These are phyloP conservation scores for Candida awuae DNA, from an alignment of 805 yeast genomes.

Conservation along the genomic window DNA sequence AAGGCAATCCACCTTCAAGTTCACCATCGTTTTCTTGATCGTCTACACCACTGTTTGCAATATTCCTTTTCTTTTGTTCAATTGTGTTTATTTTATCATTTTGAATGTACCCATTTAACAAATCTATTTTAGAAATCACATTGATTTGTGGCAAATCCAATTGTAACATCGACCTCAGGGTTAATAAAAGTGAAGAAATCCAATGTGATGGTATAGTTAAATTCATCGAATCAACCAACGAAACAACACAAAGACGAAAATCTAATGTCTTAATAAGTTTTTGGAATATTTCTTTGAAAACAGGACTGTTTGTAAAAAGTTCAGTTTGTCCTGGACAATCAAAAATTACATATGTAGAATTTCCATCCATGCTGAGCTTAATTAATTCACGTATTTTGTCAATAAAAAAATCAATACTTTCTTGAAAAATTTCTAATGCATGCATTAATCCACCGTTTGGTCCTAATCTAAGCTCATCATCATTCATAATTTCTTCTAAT, in stretches of 20 bases:
- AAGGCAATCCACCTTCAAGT: conserved; percentile 59
- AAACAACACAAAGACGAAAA: conserved; percentile 75
- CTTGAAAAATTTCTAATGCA: conserved; percentile 66
- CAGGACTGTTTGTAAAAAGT: conserved; percentile 80
- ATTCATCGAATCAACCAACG: conserved; percentile 74
- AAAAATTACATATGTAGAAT: conserved; percentile 58
- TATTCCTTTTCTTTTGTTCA: conserved; percentile 15
- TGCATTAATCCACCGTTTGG: conserved; percentile 85
- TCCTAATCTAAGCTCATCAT: conserved; percentile 39
- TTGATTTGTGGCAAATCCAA: conserved; percentile 88
- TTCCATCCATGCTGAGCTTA: conserved; percentile 32
- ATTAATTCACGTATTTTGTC: conserved; percentile 50
- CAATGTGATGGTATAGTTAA: conserved; percentile 85
- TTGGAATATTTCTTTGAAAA: conserved; percentile 61
- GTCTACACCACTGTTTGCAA: background rate
- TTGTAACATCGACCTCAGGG: conserved; percentile 88
- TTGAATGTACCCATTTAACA: conserved; percentile 46
- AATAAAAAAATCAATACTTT: conserved; percentile 50
- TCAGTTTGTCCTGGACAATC: conserved; percentile 98
- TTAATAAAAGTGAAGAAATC: conserved; percentile 67
- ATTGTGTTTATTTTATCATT: conserved; percentile 19
- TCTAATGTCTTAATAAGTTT: conserved; percentile 55
- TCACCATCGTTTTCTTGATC: conserved; percentile 10
- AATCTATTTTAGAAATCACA: conserved; percentile 86
- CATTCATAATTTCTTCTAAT: conserved; percentile 52